Conservation (phyloP, 805 yeast genomes). For the Metschnikowia baotianmanensis region DNA sequence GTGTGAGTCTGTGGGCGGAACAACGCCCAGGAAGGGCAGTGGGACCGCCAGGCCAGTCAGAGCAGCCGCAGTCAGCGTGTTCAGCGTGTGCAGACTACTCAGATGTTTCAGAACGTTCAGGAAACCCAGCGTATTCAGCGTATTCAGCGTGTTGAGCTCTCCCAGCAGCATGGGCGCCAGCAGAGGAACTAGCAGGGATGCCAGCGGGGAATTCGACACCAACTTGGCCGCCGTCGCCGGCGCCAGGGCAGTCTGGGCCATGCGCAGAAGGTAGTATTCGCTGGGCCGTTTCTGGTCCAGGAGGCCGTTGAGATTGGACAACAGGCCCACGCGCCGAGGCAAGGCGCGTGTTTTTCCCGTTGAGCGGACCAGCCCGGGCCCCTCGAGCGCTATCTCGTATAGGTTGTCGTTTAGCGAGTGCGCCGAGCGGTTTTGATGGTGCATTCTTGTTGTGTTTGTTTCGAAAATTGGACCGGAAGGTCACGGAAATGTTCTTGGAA, state of each 20-base stretch:
- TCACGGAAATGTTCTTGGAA: not conserved
- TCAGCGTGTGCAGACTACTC: too few species aligned
- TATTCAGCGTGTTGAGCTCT: too few species aligned
- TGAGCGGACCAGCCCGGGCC: constrained; percentile 4
- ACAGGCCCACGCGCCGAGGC: constrained; percentile 30
- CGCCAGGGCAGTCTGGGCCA: constrained; percentile 24
- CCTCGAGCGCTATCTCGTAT: constrained; percentile 24
- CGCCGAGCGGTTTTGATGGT: constrained; percentile 21
- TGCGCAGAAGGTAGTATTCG: constrained; percentile 36
- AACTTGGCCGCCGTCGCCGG: not conserved
- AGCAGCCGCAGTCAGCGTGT: too few species aligned
- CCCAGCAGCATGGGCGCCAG: too few species aligned
- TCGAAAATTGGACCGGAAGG: not conserved
- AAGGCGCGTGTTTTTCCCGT: constrained; percentile 20
- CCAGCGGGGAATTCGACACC: too few species aligned
- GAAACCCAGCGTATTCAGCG: not conserved
- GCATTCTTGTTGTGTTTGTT: constrained; percentile 15
- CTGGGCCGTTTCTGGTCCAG: constrained; percentile 36
- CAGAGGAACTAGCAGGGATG: too few species aligned
- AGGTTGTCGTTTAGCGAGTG: constrained; percentile 26
- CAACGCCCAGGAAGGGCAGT: not conserved
- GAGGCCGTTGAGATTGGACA: constrained; percentile 22
- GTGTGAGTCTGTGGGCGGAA: not conserved
- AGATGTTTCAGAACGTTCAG: not conserved
- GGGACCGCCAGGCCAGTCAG: too few species aligned